These are phyloP conservation scores for Nothophytophthora sp. DNA, from an alignment of 352 stramenopile species.

Conservation along the genomic window DNA sequence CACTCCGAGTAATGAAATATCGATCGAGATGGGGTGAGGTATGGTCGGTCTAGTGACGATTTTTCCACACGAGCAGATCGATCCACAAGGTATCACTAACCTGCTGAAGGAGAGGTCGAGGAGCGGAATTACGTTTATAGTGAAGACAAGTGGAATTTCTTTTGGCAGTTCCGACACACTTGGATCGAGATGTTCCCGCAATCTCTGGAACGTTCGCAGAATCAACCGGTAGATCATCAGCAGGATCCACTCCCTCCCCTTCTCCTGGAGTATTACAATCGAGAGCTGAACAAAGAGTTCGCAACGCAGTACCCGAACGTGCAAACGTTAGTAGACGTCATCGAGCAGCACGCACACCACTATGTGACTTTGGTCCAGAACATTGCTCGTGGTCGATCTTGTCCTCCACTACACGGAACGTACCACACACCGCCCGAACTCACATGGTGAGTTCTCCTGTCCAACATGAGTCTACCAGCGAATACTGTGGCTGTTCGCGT, in stretches of 20 bases:
- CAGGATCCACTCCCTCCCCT: slow-evolving; percentile 18
- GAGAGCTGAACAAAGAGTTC: slow-evolving; percentile 14
- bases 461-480: too few species aligned
- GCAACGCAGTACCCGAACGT: slow-evolving; percentile 3
- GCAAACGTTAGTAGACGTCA: slow-evolving; percentile 7
- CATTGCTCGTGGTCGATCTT: background rate
- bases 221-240: slow-evolving; percentile 4
- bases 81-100: background rate
- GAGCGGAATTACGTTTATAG: background rate
- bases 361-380: background rate
- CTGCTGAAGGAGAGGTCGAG: background rate
- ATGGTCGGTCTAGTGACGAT: slow-evolving; percentile 3
- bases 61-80: background rate
- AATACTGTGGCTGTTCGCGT: too few species aligned
- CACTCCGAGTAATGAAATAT: background rate
- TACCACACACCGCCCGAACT: background rate
- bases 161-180: slow-evolving; percentile 7
- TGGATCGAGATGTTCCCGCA: slow-evolving; percentile 4
- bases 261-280: slow-evolving; percentile 17
- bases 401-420: background rate
- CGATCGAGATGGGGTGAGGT: background rate
- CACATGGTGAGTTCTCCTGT: too few species aligned
- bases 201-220: slow-evolving; percentile 9
- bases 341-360: slow-evolving; percentile 1
- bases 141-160: slow-evolving; percentile 8